These are phyloP conservation scores for Trichaptum fuscoviolaceum DNA, from an alignment of 768 basidiomycete species.

Conservation along the genomic window DNA sequence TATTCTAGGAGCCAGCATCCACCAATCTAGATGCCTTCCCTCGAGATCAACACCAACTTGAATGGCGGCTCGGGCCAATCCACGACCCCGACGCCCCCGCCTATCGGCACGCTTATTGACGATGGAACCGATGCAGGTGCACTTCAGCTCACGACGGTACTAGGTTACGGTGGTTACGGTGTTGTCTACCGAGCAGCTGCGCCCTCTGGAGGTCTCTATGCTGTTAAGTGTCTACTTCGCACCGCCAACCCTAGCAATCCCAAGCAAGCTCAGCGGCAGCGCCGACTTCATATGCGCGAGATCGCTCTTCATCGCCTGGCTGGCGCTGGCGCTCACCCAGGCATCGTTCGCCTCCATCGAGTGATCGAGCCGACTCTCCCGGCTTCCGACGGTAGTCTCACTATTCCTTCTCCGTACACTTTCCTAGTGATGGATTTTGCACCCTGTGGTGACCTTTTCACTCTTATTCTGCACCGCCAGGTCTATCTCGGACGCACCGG, in stretches of 20 bases:
- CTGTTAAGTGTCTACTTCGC: slow-evolving; percentile 87
- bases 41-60: not conserved
- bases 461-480: slow-evolving; percentile 74
- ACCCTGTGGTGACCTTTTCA: slow-evolving; percentile 85
- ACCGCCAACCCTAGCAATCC: slow-evolving; percentile 29
- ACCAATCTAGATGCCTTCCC: not conserved
- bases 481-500: slow-evolving; percentile 80
- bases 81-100: slow-evolving; percentile 39
- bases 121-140: slow-evolving; percentile 50
- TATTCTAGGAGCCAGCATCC: slow-evolving; percentile 1
- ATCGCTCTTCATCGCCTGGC: slow-evolving; percentile 75
- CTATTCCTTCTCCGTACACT: slow-evolving; percentile 42
- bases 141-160: slow-evolving; percentile 78
- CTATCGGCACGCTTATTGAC: slow-evolving; percentile 79
- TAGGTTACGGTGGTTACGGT: slow-evolving; percentile 93
- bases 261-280: slow-evolving; percentile 36
- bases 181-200: slow-evolving; percentile 83
- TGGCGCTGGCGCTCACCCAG: slow-evolving; percentile 52
- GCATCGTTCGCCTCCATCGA: slow-evolving; percentile 85
- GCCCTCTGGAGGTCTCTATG: slow-evolving; percentile 54
- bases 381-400: not conserved
- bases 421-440: slow-evolving; percentile 95
- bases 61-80: not conserved
- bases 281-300: slow-evolving; percentile 82
- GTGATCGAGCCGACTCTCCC: slow-evolving; percentile 67